Percentiles rank a stretch among this genome's conserved stretches.
Evolutionary conservation across 345 rosid species (phyloP).

Genomic region (Citrus cavaleriei): DNA sequence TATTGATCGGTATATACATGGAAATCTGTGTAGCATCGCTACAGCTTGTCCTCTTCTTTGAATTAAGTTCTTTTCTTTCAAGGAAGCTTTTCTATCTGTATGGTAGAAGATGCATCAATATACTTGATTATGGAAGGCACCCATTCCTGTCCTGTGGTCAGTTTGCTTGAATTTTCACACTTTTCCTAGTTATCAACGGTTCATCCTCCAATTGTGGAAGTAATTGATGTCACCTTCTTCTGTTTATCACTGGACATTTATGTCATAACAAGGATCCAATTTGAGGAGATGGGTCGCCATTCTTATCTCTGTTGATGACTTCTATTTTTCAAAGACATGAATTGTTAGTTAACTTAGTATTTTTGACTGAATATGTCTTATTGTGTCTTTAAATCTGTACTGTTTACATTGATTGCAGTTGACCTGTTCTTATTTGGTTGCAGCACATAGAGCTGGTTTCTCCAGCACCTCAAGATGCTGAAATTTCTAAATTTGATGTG

Average conservation of each 20-base stretch:
- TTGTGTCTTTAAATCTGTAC: neutral
- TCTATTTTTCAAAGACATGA: neutral
- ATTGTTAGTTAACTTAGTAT: neutral
- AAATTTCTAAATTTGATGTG: constrained; percentile 72
- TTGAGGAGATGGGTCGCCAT: neutral
- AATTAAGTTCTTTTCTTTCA: neutral
- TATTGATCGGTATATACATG: neutral
- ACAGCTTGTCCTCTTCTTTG: neutral
- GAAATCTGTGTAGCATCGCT: neutral
- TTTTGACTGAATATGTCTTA: neutral
- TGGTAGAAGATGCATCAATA: neutral
- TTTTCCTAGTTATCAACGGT: neutral
- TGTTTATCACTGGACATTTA: neutral
- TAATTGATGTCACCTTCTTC: neutral
- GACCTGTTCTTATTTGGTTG: constrained; percentile 13
- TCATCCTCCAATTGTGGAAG: neutral
- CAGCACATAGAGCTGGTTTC: constrained; percentile 97
- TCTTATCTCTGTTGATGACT: neutral
- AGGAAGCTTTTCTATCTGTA: neutral
- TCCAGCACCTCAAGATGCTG: constrained; percentile 59
- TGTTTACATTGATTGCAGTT: neutral
- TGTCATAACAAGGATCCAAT: neutral
- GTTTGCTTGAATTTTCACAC: neutral
- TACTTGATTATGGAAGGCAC: neutral
- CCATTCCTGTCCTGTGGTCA: neutral